Base-by-base conservation (phyloP, 2,329 filamentous ascomycete species). In the Blastomyces parvus region DNA sequence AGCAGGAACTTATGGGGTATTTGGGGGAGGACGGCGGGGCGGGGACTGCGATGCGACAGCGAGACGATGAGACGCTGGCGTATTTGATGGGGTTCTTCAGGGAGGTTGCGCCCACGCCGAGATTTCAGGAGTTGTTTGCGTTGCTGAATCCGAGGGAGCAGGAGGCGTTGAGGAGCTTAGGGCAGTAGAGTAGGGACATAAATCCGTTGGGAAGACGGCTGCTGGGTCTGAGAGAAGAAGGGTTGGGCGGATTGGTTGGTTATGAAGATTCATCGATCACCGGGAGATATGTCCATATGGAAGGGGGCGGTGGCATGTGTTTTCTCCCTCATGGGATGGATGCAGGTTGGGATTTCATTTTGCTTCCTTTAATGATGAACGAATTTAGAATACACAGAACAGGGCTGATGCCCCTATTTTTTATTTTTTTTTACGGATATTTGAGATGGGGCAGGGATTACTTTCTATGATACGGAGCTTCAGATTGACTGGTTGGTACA, bases 1-100 rank as follows among this genome's bases (percentile, higher is more conserved):
- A 89, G 74, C 81, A 84, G 25, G 89, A 96, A 65, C 82, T 97
- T 55, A 95, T 96, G 90, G 84, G 86, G 1, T 91, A 84, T 70
- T 83, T 85, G 30, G 87, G 87, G 55, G 81, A 82, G 19, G 75
- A 72, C 2, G 81, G 78, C 0, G 79, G 82, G 59, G 74, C 74
- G 2, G 77, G 79, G 30, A 33, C 30, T 0, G 77, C 77, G 2
- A 76, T 75, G 62, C 85, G 91, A 61, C 85, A 88, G 71, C 84
- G 87, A 42, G 93, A 97, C 72, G 91, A 97, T 72, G 91, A 96
- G 80, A 96, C 92, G 8, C 90, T 96, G 73, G 84, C 83, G 3
- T 96, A 91, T 74, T 80, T 97, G 57, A 82, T 86, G 0, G 86
- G 92, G 17, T 97, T 96, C 78, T 97, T 97, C 78, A 80, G 78